phyloP scores from a whole-genome alignment of 805 yeast species.

The Hanseniaspora jakobsenii region DNA sequence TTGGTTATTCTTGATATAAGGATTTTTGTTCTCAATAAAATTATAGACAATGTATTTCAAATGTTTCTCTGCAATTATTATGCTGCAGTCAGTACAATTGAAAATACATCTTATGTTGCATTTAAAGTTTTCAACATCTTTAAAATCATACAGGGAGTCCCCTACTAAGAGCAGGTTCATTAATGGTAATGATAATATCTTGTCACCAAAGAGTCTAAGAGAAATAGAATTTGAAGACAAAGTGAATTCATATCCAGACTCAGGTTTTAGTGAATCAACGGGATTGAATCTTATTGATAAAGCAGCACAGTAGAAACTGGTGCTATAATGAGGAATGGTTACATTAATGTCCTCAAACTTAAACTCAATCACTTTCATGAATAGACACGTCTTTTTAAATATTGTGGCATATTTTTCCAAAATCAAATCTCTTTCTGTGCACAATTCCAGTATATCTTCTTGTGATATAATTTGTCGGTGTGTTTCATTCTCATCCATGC shows the following conservation, averaged over 20 bases:
- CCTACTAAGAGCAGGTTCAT: conserved; percentile 24
- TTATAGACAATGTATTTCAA: conserved; percentile 15
- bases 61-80: conserved; percentile 18
- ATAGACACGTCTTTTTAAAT: conserved; percentile 14
- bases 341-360: conserved; percentile 26
- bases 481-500: too few species aligned
- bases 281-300: conserved; percentile 23
- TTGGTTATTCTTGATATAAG: background rate
- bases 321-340: conserved; percentile 15
- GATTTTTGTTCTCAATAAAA: background rate
- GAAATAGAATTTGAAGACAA: conserved; percentile 23
- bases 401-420: conserved; percentile 2
- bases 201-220: conserved; percentile 19
- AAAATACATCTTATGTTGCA: conserved; percentile 20
- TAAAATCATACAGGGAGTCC: conserved; percentile 21
- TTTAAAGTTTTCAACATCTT: conserved; percentile 18
- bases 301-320: conserved; percentile 22
- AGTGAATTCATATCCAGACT: conserved; percentile 21
- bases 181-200: conserved; percentile 25
- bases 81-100: conserved; percentile 25
- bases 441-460: background rate
- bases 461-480: too few species aligned
- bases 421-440: background rate
- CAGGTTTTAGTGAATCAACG: conserved; percentile 6
- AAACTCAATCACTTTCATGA: conserved; percentile 22